These are phyloP conservation scores for Pseudofabraea citricarpa DNA, from an alignment of 2,329 filamentous ascomycete species.

Conservation along the genomic window DNA sequence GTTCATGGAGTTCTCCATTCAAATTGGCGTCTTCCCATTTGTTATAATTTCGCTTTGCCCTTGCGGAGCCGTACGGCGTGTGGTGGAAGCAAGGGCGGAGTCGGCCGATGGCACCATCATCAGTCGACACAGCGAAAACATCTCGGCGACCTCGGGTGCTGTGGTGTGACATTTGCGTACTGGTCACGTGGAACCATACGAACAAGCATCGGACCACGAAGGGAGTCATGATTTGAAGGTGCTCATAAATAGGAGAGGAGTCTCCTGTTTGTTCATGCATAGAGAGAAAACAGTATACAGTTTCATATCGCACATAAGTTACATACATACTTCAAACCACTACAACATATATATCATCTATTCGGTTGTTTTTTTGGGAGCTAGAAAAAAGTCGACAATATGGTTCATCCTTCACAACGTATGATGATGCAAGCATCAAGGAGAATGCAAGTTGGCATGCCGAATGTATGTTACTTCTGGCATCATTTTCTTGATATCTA, in stretches of 20 bases:
- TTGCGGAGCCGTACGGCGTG: no score
- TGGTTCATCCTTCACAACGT: neutral
- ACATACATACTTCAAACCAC: neutral
- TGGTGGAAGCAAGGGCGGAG: no score
- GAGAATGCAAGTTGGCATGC: neutral
- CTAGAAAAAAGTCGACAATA: no score
- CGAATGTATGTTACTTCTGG: neutral
- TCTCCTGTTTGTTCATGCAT: neutral
- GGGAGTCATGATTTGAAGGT: neutral
- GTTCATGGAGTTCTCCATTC: no score
- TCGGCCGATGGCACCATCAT: neutral
- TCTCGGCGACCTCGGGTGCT: no score
- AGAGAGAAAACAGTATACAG: neutral
- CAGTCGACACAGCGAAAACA: neutral
- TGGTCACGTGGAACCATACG: no score
- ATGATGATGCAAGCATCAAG: neutral
- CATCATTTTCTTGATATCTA: neutral
- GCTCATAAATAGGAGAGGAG: neutral
- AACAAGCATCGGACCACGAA: no score
- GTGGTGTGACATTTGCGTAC: no score
- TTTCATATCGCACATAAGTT: neutral
- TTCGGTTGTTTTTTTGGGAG: no score
- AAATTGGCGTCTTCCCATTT: no score
- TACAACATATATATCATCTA: neutral
- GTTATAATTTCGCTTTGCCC: no score